Evolutionary conservation across 805 yeast species (phyloP).

Genomic region (Kodamaea neixiangensis): DNA sequence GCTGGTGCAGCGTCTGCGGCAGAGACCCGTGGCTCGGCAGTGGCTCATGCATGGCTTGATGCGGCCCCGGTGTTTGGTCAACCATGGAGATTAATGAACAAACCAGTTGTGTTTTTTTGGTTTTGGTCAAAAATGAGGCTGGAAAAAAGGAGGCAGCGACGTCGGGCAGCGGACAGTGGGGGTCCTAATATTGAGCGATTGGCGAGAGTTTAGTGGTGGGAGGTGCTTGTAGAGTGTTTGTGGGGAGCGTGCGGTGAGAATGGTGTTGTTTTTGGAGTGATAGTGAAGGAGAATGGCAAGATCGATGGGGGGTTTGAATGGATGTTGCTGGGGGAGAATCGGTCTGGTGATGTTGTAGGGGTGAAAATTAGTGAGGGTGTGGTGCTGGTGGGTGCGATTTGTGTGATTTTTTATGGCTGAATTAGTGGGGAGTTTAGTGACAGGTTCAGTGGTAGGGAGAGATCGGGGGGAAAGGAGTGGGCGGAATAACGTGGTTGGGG

Average conservation of each 20-base stretch:
- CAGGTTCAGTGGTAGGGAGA: no score
- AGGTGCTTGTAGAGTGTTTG: no score
- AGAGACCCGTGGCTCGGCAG: slow-evolving; percentile 2
- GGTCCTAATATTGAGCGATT: background rate
- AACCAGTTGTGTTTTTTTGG: background rate
- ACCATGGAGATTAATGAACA: background rate
- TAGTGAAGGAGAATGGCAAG: background rate
- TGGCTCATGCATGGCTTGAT: background rate
- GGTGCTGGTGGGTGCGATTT: no score
- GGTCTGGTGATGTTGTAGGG: background rate
- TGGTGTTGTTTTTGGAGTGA: background rate
- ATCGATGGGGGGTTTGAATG: background rate
- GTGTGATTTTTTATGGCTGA: no score
- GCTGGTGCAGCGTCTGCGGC: slow-evolving; percentile 1
- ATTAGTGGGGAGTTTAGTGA: no score
- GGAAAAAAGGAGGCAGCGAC: background rate
- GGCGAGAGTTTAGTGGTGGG: no score
- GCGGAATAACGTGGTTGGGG: no score
- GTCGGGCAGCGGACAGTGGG: background rate
- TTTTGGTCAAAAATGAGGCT: background rate
- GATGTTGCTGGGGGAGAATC: background rate
- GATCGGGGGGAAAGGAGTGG: no score
- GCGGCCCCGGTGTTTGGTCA: background rate
- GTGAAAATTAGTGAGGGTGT: no score
- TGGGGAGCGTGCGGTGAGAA: no score